These are phyloP conservation scores for Clitoria ternatea DNA, from an alignment of 306 rosid species.

Conservation along the genomic window DNA sequence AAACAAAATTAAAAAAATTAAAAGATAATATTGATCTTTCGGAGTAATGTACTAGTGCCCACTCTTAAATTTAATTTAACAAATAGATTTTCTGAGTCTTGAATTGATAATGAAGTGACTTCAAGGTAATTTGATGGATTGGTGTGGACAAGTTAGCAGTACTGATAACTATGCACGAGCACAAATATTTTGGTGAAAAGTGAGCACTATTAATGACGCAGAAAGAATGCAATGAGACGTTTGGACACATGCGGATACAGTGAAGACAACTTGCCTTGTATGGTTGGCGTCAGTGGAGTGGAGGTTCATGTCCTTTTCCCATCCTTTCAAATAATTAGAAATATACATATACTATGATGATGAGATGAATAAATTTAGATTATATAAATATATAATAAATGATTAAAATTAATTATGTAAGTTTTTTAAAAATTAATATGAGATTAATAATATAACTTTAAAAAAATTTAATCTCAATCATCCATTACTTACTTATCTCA, in stretches of 20 bases:
- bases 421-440: too few relatives aligned
- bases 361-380: too few relatives aligned
- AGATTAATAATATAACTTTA: too few relatives aligned
- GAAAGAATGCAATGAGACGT: not conserved
- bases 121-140: not conserved
- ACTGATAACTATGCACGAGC: too few relatives aligned
- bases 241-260: not conserved
- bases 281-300: slow-evolving; percentile 33
- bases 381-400: too few relatives aligned
- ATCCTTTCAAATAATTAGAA: slow-evolving; percentile 30
- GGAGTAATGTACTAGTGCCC: not conserved
- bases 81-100: not conserved
- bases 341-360: too few relatives aligned
- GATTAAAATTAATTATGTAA: too few relatives aligned
- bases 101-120: not conserved
- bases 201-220: slow-evolving; percentile 2
- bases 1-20: too few relatives aligned
- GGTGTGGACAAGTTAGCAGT: not conserved
- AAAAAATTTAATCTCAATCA: too few relatives aligned
- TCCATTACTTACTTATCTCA: too few relatives aligned
- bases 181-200: not conserved
- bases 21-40: too few relatives aligned
- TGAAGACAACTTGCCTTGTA: not conserved
- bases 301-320: slow-evolving; percentile 47
- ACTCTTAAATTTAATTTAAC: not conserved